Base-by-base conservation (phyloP, 2,329 filamentous ascomycete species). In the Beauveria bassiana region DNA sequence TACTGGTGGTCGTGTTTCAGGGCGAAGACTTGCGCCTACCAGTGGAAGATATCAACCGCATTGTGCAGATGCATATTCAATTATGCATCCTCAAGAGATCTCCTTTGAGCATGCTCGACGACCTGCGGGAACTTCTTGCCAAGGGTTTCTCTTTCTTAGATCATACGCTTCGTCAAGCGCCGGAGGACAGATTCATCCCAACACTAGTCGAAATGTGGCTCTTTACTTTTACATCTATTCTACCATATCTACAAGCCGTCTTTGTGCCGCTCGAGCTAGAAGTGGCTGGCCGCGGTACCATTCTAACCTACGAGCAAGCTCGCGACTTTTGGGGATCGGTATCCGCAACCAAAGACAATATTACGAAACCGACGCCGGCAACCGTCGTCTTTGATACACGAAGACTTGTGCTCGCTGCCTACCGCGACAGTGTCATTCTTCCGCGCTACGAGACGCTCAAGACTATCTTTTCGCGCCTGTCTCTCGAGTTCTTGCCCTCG, bases 231-330 rank as follows among this genome's bases (percentile, higher is more conserved):
- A 93, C 91, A 3, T 89, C 85, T 7, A 90, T 98, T 43, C 76
- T 98, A 5, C 95, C 95, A 0, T 98, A 96, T 70, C 87, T 99
- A 68, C 93, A 98, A 76, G 92, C 93, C 1, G 93, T 97, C 1
- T 97, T 99, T 70, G 78, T 99, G 1, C 95, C 93, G 0, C 78
- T 99, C 1, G 95, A 99, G 70, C 83, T 96, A 12, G 95, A 99
- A 71, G 96, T 99, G 71, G 88, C 91, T 59, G 95, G 93, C 6
- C 83, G 84, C 52, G 95, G 95, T 18, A 80, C 85, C 0, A 83
- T 98, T 61, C 88, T 98, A 83, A 87, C 83, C 0, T 74, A 83
- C 0, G 86, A 91, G 5, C 88, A 96, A 73, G 89, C 93, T 5
- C 86, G 87, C 46, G 93, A 98, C 63, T 96, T 97, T 69, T 98